phyloP scores from a whole-genome alignment of 495 filamentous ascomycete species.

The Daldinia vernicosa region DNA sequence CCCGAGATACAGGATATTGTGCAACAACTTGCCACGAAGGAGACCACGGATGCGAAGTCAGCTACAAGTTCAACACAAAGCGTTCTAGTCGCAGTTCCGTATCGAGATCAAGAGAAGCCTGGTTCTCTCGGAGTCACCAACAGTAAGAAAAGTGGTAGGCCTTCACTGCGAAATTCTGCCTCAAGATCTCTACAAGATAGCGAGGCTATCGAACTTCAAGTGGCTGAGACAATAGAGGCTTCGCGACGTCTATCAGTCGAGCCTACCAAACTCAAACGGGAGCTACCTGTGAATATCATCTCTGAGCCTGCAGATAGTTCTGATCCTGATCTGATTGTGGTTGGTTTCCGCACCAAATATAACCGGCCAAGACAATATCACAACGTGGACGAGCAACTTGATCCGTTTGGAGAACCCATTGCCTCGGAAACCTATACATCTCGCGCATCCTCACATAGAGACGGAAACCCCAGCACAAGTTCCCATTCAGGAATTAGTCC shows the following conservation, averaged over 20 bases:
- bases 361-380: not conserved
- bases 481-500: not conserved
- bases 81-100: constrained; percentile 31
- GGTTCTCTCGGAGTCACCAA: constrained; percentile 28
- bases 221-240: constrained; percentile 9
- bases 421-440: not conserved
- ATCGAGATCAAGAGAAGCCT: constrained; percentile 31
- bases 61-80: not conserved
- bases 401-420: not conserved
- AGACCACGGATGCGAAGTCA: constrained; percentile 16
- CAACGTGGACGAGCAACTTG: not conserved
- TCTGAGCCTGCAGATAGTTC: not conserved
- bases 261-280: not conserved
- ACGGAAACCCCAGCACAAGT: not conserved
- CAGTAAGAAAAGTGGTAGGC: constrained; percentile 30
- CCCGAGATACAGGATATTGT: constrained; percentile 23
- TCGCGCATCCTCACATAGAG: not conserved
- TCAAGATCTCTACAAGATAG: constrained; percentile 26
- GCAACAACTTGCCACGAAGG: constrained; percentile 26
- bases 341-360: constrained; percentile 14
- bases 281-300: not conserved
- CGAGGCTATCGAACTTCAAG: constrained; percentile 8
- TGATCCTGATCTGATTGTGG: constrained; percentile 22
- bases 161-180: constrained; percentile 20
- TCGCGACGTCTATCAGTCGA: constrained; percentile 7